These are phyloP conservation scores for Arthromyces matolae DNA, from an alignment of 768 basidiomycete genomes.

Conservation along the genomic window DNA sequence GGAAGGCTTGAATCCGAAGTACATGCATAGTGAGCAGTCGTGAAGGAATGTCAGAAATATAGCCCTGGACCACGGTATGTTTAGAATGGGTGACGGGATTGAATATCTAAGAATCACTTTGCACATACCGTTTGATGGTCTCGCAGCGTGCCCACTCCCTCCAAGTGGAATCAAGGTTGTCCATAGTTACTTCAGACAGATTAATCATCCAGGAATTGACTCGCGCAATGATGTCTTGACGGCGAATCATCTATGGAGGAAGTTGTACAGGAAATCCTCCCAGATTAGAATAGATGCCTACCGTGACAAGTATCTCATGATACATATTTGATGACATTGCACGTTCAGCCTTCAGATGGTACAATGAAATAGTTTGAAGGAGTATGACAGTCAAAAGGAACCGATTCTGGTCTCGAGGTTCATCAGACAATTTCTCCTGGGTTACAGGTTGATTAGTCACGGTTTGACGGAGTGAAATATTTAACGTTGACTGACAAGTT, in stretches of 20 bases:
- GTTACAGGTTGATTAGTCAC: too few species aligned
- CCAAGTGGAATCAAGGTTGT: conserved; percentile 40
- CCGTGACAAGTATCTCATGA: too few species aligned
- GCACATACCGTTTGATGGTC: conserved; percentile 54
- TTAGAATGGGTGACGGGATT: conserved; percentile 4
- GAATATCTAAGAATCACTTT: background rate
- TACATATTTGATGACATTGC: too few species aligned
- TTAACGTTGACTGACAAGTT: conserved; percentile 62
- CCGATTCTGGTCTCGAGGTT: too few species aligned
- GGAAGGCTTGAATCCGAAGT: conserved; percentile 45
- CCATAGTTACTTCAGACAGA: conserved; percentile 35
- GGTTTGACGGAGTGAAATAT: too few species aligned
- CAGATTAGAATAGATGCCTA: too few species aligned
- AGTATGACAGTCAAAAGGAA: too few species aligned
- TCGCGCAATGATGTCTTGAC: conserved; percentile 40
- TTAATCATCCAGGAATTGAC: conserved; percentile 45
- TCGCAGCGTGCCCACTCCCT: conserved; percentile 55
- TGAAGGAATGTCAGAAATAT: conserved; percentile 51
- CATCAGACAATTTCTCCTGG: too few species aligned
- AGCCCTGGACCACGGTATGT: conserved; percentile 33
- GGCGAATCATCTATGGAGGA: conserved; percentile 52
- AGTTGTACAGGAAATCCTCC: too few species aligned
- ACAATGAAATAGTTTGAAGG: too few species aligned
- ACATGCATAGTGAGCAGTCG: conserved; percentile 54
- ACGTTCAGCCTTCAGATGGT: too few species aligned